Conservation (phyloP, 2,329 filamentous ascomycete species). For the Exophiala aquamarina region DNA sequence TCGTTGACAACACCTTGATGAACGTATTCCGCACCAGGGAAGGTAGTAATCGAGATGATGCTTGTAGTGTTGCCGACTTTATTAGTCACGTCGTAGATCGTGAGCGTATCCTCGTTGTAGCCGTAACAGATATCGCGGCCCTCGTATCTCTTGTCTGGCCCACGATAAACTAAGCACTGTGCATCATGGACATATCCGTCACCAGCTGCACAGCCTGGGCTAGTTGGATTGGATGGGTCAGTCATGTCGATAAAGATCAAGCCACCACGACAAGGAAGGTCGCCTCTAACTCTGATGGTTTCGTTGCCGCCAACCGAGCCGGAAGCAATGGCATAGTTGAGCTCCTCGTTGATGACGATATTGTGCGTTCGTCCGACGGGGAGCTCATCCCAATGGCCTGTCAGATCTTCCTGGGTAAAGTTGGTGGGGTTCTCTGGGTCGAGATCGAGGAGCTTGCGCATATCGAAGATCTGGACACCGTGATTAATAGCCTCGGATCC, state of each 20-base stretch:
- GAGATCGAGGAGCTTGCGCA: conserved; percentile 55
- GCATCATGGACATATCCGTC: conserved; percentile 64
- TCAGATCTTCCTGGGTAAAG: conserved; percentile 46
- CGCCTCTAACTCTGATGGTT: conserved; percentile 18
- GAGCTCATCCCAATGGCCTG: conserved; percentile 41
- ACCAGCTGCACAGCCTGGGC: conserved; percentile 53
- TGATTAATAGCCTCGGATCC: conserved; percentile 49
- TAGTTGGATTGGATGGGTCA: conserved; percentile 53
- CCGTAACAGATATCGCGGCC: conserved; percentile 58
- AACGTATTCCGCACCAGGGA: conserved; percentile 44
- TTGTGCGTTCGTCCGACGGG: conserved; percentile 53
- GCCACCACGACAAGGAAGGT: conserved; percentile 48
- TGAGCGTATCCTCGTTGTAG: conserved; percentile 47
- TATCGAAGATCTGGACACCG: conserved; percentile 63
- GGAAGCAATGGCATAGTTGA: conserved; percentile 48
- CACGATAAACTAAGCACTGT: conserved; percentile 58
- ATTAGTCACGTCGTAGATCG: conserved; percentile 22
- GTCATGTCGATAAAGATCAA: conserved; percentile 61
- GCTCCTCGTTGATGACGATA: conserved; percentile 53
- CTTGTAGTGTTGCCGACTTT: conserved; percentile 10
- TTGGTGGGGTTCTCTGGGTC: conserved; percentile 42
- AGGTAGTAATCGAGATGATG: conserved; percentile 14
- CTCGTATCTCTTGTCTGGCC: conserved; percentile 50
- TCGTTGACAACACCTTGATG: conserved; percentile 60
- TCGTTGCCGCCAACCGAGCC: conserved; percentile 42